phyloP scores from a whole-genome alignment of 1,284 basidiomycete genomes.

The Quambalaria eucalypti region DNA sequence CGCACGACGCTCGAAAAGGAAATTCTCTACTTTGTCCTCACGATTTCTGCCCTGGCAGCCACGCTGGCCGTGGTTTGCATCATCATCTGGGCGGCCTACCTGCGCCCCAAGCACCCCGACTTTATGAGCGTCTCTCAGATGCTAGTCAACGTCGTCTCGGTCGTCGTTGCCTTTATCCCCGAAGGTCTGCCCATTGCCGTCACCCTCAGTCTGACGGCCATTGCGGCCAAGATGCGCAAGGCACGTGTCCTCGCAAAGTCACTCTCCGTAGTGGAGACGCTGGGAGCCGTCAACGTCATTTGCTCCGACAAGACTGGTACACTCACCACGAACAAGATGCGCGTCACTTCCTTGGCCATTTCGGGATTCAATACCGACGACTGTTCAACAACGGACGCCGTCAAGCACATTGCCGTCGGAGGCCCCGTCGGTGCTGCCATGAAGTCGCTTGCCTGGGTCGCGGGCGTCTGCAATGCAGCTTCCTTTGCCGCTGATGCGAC shows the following conservation, averaged over 20 bases:
- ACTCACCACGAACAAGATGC: constrained; percentile 56
- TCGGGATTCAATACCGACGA: constrained; percentile 40
- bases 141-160: constrained; percentile 55
- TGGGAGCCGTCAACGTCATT: constrained; percentile 59
- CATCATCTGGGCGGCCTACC: constrained; percentile 53
- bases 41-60: constrained; percentile 53
- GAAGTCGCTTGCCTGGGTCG: constrained; percentile 47
- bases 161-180: constrained; percentile 62
- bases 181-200: constrained; percentile 63
- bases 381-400: constrained; percentile 10
- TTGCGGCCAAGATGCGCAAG: constrained; percentile 63
- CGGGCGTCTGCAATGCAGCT: constrained; percentile 59
- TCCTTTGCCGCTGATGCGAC: constrained; percentile 51
- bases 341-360: constrained; percentile 49
- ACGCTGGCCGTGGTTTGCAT: constrained; percentile 52
- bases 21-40: constrained; percentile 50
- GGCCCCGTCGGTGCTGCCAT: constrained; percentile 10
- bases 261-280: constrained; percentile 60
- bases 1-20: constrained; percentile 54
- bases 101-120: constrained; percentile 53
- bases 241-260: constrained; percentile 61
- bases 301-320: constrained; percentile 70
- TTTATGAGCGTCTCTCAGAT: constrained; percentile 58
- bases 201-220: constrained; percentile 61
- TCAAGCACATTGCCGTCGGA: constrained; percentile 16